Conservation (phyloP, 306 rosid genomes). For the Prunus mume region DNA sequence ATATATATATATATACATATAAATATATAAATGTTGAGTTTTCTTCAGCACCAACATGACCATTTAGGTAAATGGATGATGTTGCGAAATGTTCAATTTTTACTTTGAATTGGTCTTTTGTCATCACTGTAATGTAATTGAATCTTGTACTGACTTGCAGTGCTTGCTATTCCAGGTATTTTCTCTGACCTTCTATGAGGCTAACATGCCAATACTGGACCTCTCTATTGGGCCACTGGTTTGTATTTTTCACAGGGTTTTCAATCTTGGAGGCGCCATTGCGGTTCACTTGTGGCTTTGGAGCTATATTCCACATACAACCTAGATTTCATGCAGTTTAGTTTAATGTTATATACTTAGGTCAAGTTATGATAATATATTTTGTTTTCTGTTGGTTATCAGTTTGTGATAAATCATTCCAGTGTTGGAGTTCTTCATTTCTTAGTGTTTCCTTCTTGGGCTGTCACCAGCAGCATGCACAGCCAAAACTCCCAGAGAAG, state of each 20-base stretch:
- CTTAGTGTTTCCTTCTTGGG: neutral
- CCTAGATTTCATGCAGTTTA: constrained; percentile 30
- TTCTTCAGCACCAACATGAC: neutral
- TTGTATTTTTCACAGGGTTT: constrained; percentile 84
- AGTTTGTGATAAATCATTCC: constrained; percentile 2
- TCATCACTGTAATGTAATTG: neutral
- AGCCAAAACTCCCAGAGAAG: neutral
- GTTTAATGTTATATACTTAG: constrained; percentile 22
- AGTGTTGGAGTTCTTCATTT: constrained; percentile 5
- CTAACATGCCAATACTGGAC: constrained; percentile 79
- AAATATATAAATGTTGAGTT: neutral
- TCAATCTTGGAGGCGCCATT: constrained; percentile 40
- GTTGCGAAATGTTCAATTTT: neutral
- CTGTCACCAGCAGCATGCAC: neutral
- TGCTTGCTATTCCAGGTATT: constrained; percentile 97
- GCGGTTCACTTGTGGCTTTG: constrained; percentile 39
- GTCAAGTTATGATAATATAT: neutral
- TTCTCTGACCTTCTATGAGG: constrained; percentile 97
- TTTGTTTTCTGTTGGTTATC: neutral
- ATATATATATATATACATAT: neutral
- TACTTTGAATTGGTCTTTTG: constrained; percentile 16
- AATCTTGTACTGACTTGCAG: constrained; percentile 51
- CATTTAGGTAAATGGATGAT: neutral
- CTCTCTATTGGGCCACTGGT: constrained; percentile 79
- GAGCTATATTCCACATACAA: constrained; percentile 30